Conservation (phyloP, 2,329 filamentous ascomycete genomes). For the Botrytis sinoallii region DNA sequence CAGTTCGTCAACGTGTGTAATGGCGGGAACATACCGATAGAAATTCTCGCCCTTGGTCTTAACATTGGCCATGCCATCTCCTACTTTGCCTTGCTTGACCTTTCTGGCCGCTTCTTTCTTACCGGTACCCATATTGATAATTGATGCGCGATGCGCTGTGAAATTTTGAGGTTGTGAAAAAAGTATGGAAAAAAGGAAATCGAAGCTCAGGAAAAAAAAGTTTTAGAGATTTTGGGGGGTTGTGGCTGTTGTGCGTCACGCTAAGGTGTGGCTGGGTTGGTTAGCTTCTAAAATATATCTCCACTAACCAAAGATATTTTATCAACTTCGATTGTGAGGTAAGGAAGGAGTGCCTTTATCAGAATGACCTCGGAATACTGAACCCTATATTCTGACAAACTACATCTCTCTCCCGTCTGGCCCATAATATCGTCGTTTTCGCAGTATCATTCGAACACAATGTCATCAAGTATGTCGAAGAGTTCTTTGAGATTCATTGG, state of each 20-base stretch:
- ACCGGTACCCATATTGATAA: conserved; percentile 69
- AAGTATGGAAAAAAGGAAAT: conserved; percentile 27
- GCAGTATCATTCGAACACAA: conserved; percentile 15
- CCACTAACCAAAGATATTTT: conserved; percentile 27
- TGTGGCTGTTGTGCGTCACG: conserved; percentile 26
- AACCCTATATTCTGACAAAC: neutral
- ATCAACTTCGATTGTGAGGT: conserved; percentile 9
- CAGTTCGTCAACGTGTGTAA: neutral
- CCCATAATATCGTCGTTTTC: neutral
- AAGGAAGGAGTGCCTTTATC: neutral
- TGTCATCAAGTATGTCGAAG: conserved; percentile 33
- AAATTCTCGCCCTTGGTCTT: conserved; percentile 97
- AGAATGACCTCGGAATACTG: neutral
- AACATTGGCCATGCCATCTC: conserved; percentile 88
- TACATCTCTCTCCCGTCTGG: neutral
- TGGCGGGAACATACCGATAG: conserved; percentile 62
- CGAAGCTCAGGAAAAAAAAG: conserved; percentile 23
- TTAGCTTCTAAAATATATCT: conserved; percentile 17
- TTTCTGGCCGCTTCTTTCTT: conserved; percentile 89
- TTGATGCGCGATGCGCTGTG: conserved; percentile 26
- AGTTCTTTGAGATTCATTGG: conserved; percentile 35
- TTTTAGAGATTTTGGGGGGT: conserved; percentile 25
- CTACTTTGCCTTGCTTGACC: conserved; percentile 78
- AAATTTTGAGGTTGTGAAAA: conserved; percentile 17
- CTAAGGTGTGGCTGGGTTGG: conserved; percentile 24